Percentiles rank a stretch among this genome's conserved stretches.
These are phyloP conservation scores for Microstegium vimineum DNA, from an alignment of 176 grass and related monocot species.

Conservation along the genomic window DNA sequence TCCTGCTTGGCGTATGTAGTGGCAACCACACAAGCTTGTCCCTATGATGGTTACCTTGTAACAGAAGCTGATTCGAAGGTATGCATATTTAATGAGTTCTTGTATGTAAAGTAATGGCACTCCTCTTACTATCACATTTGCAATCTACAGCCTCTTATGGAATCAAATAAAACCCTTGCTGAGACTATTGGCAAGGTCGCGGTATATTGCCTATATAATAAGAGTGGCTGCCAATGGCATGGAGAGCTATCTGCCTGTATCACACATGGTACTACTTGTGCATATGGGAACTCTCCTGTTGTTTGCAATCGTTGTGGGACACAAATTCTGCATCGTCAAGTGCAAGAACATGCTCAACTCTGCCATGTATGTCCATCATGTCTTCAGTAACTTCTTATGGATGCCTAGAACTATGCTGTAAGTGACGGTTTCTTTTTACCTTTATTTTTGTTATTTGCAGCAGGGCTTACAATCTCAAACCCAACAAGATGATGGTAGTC, in stretches of 20 bases:
- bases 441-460: constrained; percentile 8
- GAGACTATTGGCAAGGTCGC: constrained; percentile 73
- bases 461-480: constrained; percentile 72
- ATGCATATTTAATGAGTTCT: background rate
- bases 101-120: background rate
- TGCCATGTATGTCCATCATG: constrained; percentile 65
- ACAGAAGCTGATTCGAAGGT: constrained; percentile 97
- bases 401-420: background rate
- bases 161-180: constrained; percentile 72
- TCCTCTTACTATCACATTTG: constrained; percentile 13
- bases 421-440: constrained; percentile 11
- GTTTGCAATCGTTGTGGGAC: constrained; percentile 85
- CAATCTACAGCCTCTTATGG: constrained; percentile 67
- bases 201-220: constrained; percentile 84
- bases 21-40: constrained; percentile 88
- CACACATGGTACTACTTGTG: constrained; percentile 60
- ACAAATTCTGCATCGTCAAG: constrained; percentile 95
- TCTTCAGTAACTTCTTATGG: background rate
- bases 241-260: constrained; percentile 79
- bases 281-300: constrained; percentile 88
- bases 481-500: constrained; percentile 50
- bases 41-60: constrained; percentile 98
- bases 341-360: constrained; percentile 93
- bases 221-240: constrained; percentile 95
- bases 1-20: constrained; percentile 84